Evolutionary conservation across 305 asterid genomes (phyloP).

Genomic region (Ilex paraguariensis): DNA sequence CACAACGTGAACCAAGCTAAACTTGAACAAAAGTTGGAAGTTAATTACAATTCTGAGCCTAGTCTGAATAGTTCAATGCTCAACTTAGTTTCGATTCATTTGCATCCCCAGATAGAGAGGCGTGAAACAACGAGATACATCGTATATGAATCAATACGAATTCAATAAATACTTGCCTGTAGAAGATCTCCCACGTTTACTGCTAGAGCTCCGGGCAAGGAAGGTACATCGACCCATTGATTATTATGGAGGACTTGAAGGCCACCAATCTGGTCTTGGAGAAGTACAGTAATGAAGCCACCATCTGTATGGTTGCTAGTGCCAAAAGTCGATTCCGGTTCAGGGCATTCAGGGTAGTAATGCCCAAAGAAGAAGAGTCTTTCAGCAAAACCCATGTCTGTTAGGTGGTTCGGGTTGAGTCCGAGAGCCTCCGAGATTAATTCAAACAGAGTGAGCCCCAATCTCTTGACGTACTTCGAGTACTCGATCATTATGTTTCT

Average conservation of each 20-base stretch:
- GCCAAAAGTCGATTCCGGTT: constrained; percentile 46
- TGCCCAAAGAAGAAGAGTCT: constrained; percentile 19
- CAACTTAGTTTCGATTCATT: too few species aligned
- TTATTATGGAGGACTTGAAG: constrained; percentile 20
- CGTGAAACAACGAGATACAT: too few species aligned
- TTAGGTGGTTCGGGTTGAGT: constrained; percentile 21
- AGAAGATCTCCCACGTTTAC: constrained; percentile 51
- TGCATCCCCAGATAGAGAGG: too few species aligned
- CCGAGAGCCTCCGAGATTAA: constrained; percentile 45
- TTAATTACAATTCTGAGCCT: too few species aligned
- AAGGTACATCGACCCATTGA: constrained; percentile 39
- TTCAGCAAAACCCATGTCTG: constrained; percentile 35
- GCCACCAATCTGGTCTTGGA: constrained; percentile 50
- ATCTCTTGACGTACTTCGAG: too few species aligned
- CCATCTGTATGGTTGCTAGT: constrained; percentile 39
- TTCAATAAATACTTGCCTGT: constrained; percentile 25
- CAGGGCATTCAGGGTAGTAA: constrained; percentile 50
- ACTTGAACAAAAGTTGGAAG: too few species aligned
- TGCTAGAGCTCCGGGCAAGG: constrained; percentile 29
- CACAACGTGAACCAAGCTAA: too few species aligned
- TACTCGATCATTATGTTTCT: too few species aligned
- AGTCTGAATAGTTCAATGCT: too few species aligned
- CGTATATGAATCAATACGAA: too few species aligned
- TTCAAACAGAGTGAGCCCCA: constrained; percentile 25
- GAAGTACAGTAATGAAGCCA: constrained; percentile 32